A percentile compares a stretch with the other conserved stretches of the same genome.
Evolutionary conservation across 2,329 filamentous ascomycete genomes (phyloP).

Genomic region (Nothophoma quercina): DNA sequence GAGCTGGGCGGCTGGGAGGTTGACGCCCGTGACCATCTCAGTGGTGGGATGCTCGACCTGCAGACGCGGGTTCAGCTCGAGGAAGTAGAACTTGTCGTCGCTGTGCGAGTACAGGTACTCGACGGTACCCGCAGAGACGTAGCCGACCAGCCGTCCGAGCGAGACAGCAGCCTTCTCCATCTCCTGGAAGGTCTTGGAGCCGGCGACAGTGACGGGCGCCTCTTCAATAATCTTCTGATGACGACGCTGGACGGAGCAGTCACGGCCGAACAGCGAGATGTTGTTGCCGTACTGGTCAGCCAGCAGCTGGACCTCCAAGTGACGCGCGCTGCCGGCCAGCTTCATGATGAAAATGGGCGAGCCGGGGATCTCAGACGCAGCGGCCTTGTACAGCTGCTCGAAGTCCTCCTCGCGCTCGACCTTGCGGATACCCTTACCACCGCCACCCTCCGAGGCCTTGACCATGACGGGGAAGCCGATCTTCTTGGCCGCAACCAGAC

Average conservation of each 20-base stretch:
- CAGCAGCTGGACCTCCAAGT: conserved; percentile 95
- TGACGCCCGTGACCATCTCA: conserved; percentile 98
- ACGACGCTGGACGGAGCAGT: conserved; percentile 96
- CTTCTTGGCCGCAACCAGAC: conserved; percentile 81
- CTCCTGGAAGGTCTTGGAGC: conserved; percentile 83
- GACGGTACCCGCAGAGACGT: conserved; percentile 97
- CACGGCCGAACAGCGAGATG: conserved; percentile 97
- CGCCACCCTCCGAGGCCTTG: conserved; percentile 99
- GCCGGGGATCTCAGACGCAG: conserved; percentile 95
- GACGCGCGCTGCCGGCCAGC: conserved; percentile 92
- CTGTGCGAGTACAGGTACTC: conserved; percentile 98
- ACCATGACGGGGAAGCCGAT: conserved; percentile 99
- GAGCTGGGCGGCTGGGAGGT: conserved; percentile 94
- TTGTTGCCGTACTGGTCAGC: conserved; percentile 99
- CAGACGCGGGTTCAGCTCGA: conserved; percentile 97
- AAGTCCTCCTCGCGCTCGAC: conserved; percentile 87
- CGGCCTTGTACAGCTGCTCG: conserved; percentile 87
- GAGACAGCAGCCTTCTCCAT: conserved; percentile 98
- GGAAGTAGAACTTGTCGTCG: conserved; percentile 99
- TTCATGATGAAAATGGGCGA: conserved; percentile 99
- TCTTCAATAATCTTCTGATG: conserved; percentile 99
- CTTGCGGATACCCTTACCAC: conserved; percentile 99
- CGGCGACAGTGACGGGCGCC: conserved; percentile 95
- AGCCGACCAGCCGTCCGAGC: conserved; percentile 91
- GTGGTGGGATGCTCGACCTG: conserved; percentile 99